Base-by-base conservation (phyloP, 768 basidiomycete species). In the Calocybe cyanea region DNA sequence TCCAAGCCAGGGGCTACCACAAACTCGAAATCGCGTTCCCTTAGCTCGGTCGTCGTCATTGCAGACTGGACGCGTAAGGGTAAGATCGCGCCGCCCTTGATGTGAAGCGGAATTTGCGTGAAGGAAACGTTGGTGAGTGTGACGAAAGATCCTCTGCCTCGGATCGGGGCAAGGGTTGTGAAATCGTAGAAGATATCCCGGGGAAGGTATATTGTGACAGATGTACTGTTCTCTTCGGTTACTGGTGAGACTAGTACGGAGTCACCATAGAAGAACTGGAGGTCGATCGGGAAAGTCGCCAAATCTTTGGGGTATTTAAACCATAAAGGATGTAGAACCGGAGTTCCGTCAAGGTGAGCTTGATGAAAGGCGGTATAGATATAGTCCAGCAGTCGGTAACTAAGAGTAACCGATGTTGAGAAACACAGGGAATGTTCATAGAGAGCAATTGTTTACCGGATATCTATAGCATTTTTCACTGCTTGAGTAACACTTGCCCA, bases 171-270 rank as follows among this genome's bases (percentile, higher is more conserved):
- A 24, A 77, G 64, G 2, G 77, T 77, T 23, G 50, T 45, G 59
- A 81, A 83, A 56, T 85, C 78, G 63, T 85, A 85, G 67, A 82
- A 85, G 34, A 63, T 72, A 52, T 83, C 83, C 7, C 71, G 59
- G 1, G 84, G 83, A 38, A 85, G 72, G 63, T 85, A 85, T 47
- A 77, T 69, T 7, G 65, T 63, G 34, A 84, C 81, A 15, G 76
- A 71, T 4, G 78, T 83, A 20, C 76, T 59, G 55, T 77, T 70
- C 50, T 81, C 78, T 21, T 76, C 73, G 0, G 80, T 80, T 19
- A 85, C 83, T 11, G 84, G 84, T 0, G 81, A 82, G 5, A 85
- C 81, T 34, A 85, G 77, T 57, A 87, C 66, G 8, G 78, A 78
- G 52, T 76, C 68, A 10, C 83, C 84, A 54, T 71, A 85, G 69